Percentiles rank a stretch among this genome's conserved stretches.
Conservation (phyloP, 371 early-diverging fungal genomes). For the Coemansia sp. region DNA sequence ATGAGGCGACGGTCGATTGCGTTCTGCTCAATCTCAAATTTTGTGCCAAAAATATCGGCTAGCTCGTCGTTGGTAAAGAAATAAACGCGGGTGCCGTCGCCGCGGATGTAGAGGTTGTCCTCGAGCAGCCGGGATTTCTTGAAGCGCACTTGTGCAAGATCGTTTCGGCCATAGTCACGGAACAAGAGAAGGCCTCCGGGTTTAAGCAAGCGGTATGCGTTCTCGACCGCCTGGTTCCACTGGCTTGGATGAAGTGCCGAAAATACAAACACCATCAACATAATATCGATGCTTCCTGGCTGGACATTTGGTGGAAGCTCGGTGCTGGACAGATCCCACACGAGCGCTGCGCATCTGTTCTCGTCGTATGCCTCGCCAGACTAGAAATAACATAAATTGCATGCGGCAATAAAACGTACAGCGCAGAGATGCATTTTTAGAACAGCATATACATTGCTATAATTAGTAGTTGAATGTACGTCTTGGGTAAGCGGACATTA, state of each 20-base stretch:
- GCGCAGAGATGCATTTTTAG: background rate
- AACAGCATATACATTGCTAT: background rate
- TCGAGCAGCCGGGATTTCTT: slow-evolving; percentile 64
- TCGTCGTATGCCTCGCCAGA: slow-evolving; percentile 61
- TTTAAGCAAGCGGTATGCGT: slow-evolving; percentile 60
- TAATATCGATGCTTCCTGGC: slow-evolving; percentile 65
- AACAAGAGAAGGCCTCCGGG: slow-evolving; percentile 77
- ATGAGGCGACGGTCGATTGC: slow-evolving; percentile 91
- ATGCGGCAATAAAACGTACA: background rate
- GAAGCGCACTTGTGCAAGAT: slow-evolving; percentile 76
- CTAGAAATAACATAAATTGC: slow-evolving; percentile 29
- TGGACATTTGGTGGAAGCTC: slow-evolving; percentile 60
- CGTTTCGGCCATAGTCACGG: slow-evolving; percentile 88
- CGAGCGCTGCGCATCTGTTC: slow-evolving; percentile 72
- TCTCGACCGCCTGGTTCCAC: slow-evolving; percentile 52
- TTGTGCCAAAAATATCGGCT: slow-evolving; percentile 56
- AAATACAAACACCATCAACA: slow-evolving; percentile 69
- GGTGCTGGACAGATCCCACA: slow-evolving; percentile 73
- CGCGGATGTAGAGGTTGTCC: slow-evolving; percentile 74
- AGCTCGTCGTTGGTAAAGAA: slow-evolving; percentile 66
- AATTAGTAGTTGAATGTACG: slow-evolving; percentile 1
- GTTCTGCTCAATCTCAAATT: slow-evolving; percentile 76
- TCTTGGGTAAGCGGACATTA: slow-evolving; percentile 2
- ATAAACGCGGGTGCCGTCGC: slow-evolving; percentile 76
- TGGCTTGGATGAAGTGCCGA: slow-evolving; percentile 68